Evolutionary conservation across 2,329 filamentous ascomycete species (phyloP), one percentile per base, ranked within the genome.

Genomic region (Ophiosphaerella narmari): DNA sequence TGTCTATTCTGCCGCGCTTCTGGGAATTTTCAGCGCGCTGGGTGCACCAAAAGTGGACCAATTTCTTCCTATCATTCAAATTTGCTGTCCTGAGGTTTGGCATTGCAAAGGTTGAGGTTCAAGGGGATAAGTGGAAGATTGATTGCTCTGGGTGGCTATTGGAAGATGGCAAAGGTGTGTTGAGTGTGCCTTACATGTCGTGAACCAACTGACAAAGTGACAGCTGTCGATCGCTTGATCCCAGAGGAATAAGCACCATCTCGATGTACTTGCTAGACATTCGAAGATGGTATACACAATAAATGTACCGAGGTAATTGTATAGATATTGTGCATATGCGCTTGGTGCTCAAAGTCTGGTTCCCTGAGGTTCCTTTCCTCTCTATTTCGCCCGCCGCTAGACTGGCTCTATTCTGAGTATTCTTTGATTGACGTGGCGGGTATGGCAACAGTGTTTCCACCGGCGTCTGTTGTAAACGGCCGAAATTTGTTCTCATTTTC

Each of bases 141-240:
- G 70, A 73, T 44, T 72, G 68, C 48, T 63, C 62, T 11, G 70
- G 67, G 0, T 69, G 60, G 39, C 43, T 73, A 46, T 43, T 65
- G 6, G 70, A 73, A 37, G 54, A 71, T 35, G 70, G 70, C 18
- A 62, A 61, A 68, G 70, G 70, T 73, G 67, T 39, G 65, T 60
- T 13, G 9, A 26, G 4, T 14, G 7, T 12, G 12, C n/a, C 13
- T n/a, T 14, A 14, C 3, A 11, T 40, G 29, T 41, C 7, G 9
- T 31, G 4, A n/a, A 11, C 4, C 18, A 3, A 33, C 58, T 65
- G 36, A 65, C 41, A 16, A n/a, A 9, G 7, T 31, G 8, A 23
- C 12, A 72, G 69, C 67, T 40, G 50, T 72, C 18, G 69, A 72
- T 43, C 65, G 68, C 29, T 60, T 72, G 16, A 57, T 72, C 2